A percentile compares a stretch with the other conserved stretches of the same genome.
Conservation (phyloP, 331 rosid species). For the Dryas integrifolia region DNA sequence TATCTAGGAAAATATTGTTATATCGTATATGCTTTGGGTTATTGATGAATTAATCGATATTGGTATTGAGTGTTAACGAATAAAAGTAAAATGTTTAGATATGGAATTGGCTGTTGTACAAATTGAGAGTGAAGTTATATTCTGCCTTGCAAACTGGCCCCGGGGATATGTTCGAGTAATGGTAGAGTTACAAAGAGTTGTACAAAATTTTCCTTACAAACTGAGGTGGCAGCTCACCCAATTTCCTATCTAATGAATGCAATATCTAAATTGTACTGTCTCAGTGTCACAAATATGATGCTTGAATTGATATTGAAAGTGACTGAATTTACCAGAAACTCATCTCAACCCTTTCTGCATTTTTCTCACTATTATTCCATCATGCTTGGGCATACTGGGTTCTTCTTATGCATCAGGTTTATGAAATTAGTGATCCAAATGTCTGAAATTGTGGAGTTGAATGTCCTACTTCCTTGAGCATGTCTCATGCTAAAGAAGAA, state of each 20-base stretch:
- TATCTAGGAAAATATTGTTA: not conserved
- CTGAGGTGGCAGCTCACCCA: not conserved
- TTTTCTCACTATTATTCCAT: not conserved
- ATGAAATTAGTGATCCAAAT: not conserved
- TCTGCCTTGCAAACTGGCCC: too few relatives aligned
- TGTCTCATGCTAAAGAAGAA: conserved; percentile 10
- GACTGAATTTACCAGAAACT: not conserved
- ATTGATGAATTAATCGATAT: not conserved
- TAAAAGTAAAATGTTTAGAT: not conserved
- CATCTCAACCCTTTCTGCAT: not conserved
- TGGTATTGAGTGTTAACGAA: not conserved
- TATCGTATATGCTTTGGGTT: not conserved
- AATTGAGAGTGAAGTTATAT: too few relatives aligned
- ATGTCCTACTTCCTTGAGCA: conserved; percentile 5
- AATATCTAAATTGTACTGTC: not conserved
- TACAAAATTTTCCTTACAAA: not conserved
- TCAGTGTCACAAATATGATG: not conserved
- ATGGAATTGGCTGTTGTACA: not conserved
- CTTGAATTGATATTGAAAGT: not conserved
- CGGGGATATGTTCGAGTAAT: not conserved
- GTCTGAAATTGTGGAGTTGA: not conserved
- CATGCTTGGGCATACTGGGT: not conserved
- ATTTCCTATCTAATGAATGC: not conserved
- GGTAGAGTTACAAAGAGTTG: not conserved
- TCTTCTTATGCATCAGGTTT: not conserved